Evolutionary conservation across 179 eudicot species (phyloP), one percentile per base, ranked within the genome.

Genomic region (Drosera spatulata): DNA sequence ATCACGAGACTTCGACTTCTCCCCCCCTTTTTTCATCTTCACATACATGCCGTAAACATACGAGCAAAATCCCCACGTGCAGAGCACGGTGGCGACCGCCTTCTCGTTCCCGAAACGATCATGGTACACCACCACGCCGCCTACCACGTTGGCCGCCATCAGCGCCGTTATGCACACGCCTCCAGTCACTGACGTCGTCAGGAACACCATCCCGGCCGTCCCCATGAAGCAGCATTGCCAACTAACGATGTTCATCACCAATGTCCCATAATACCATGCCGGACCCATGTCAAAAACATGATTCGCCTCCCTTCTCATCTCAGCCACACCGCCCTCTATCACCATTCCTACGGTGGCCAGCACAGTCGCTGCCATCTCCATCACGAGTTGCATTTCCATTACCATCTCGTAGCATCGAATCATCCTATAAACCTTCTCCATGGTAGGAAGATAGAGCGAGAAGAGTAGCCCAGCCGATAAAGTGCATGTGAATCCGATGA

Each of bases 201-300:
- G 39, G 66, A 76, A 88, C 64, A 88, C 95, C 88, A 88, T 82
- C 56, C 96, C 95, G 0, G 96, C 95, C n/a, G 96, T 88, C 5
- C 96, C 96, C 91, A 88, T 70, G 69, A 88, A 88, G 55, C 87
- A 79, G 39, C 80, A 47, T 60, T 88, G 95, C 96, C 96, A 88
- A 38, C 76, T 48, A 5, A 86, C 65, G 49, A 86, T 45, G 53
- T 60, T 86, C 0, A 58, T 62, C 7, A 9, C 67, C 12, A 88
- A 56, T 0, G 85, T 78, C 11, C 69, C 4, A 69, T 80, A 80
- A 68, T 88, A 88, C 55, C 70, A 65, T 1, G 9, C 54, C 7
- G 67, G 69, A 0, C 91, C 95, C 13, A 77, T 50, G 58, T 88
- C 86, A 64, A 81, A 88, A 1, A 15, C 60, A 3, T 2, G 11